Evolutionary conservation across 1,284 basidiomycete genomes (phyloP).

Genomic region (Mycena sp.): DNA sequence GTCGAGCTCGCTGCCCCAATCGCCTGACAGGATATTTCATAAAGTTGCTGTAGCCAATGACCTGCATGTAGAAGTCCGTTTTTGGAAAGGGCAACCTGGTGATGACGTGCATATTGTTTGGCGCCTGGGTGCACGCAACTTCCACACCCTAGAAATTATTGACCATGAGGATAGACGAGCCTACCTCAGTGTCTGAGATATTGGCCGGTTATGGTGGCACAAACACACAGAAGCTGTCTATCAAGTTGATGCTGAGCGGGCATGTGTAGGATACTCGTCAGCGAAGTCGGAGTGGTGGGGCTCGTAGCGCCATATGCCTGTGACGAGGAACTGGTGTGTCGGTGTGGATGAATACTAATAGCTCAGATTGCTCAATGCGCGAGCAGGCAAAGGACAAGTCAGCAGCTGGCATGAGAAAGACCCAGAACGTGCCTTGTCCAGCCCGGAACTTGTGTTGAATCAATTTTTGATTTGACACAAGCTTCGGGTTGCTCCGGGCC

Average conservation of each 20-base stretch:
- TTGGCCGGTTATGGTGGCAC: constrained; percentile 43
- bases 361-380: too few relatives aligned
- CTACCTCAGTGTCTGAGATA: constrained; percentile 50
- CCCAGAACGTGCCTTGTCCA: too few relatives aligned
- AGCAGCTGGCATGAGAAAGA: too few relatives aligned
- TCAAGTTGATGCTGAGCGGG: constrained; percentile 48
- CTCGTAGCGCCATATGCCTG: constrained; percentile 52
- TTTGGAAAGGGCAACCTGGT: constrained; percentile 50
- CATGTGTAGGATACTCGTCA: constrained; percentile 48
- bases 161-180: background rate
- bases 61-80: constrained; percentile 49
- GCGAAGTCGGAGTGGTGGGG: constrained; percentile 48
- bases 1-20: constrained; percentile 70
- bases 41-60: constrained; percentile 52
- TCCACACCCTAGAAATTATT: constrained; percentile 57
- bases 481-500: too few relatives aligned
- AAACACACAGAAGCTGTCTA: constrained; percentile 55
- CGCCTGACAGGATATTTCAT: constrained; percentile 48
- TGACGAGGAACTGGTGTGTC: too few relatives aligned
- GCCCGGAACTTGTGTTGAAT: too few relatives aligned
- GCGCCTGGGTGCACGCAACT: constrained; percentile 74
- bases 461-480: too few relatives aligned
- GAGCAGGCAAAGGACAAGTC: too few relatives aligned
- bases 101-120: constrained; percentile 69
- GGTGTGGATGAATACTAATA: too few relatives aligned